These are phyloP conservation scores for Diophrys sp. DNA, from an alignment of 73 alveolate species.

Conservation along the genomic window DNA sequence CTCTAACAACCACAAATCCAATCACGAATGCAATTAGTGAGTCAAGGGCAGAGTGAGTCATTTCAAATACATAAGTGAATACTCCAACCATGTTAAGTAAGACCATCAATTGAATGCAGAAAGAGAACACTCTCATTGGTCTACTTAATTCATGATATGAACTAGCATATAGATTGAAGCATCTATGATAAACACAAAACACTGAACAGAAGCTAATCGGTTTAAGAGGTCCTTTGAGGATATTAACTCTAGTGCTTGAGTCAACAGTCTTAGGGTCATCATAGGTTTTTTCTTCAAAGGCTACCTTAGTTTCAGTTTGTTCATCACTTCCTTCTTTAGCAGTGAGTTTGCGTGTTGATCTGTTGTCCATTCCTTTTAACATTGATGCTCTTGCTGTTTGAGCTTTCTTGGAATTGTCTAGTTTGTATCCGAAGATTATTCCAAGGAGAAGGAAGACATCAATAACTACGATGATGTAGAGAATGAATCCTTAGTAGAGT, in stretches of 20 bases:
- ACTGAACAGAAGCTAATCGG: neutral
- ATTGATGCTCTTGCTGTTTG: neutral
- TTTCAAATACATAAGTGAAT: neutral
- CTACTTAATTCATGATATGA: neutral
- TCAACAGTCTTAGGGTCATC: neutral
- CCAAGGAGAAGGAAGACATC: neutral
- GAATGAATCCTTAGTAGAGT: neutral
- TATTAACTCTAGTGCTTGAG: neutral
- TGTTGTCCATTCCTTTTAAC: neutral
- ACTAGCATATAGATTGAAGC: neutral
- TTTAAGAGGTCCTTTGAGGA: neutral
- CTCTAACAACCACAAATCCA: neutral
- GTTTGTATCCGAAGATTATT: neutral
- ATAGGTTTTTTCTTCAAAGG: neutral
- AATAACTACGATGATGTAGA: neutral
- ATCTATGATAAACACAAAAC: neutral
- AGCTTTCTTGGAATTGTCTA: neutral
- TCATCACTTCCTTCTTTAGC: neutral
- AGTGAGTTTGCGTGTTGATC: no score
- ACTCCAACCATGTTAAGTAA: neutral
- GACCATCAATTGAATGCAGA: neutral
- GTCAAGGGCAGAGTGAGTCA: neutral
- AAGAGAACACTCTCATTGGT: neutral
- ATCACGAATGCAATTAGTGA: neutral
- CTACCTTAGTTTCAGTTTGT: neutral